Base-by-base conservation (phyloP, 1,139 yeast genomes). In the Kodamaea derodonti region DNA sequence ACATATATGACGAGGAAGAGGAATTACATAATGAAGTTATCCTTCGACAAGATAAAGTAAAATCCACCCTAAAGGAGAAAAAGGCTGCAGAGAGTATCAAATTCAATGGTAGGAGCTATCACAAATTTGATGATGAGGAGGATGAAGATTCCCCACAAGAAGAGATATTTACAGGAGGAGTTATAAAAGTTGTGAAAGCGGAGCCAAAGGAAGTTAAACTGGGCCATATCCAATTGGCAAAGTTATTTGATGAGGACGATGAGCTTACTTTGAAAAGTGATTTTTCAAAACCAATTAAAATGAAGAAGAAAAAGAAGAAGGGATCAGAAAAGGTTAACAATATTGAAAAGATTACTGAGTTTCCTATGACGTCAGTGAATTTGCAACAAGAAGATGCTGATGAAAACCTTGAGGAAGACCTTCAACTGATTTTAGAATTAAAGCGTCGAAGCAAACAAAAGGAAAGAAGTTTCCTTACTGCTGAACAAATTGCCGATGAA, bases 401-500 rank as follows among this genome's bases (percentile, higher is more conserved):
- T 4, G 58, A 58, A 3, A 53, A 54, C 31, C 75, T 69, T 25
- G 72, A 68, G 3, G 65, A 40, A 1, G 84, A 78, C 31, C 51
- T 82, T 12, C 75, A 71, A 33, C 51, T 53, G 0, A 41, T 65
- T 0, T 52, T 80, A 31, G 56, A 67, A 1, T 40, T 44, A 11
- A 68, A 64, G 31, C 61, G 87, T 42, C 46, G 60, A 16, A 49
- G 57, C 33, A 66, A 62, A 18, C 73, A 65, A 31, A 59, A 54
- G 43, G 53, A 13, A 48, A 49, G 30, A 47, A 45, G 23, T 34
- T 15, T 29, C 6, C 20, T 61, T 40, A 64, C 62, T 3, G 68
- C 75, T 3, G 78, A 73, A 39, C 70, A 75, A 13, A 51, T 77
- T 9, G 81, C 76, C 0, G 42, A 49, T 14, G 77, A 75, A 36